Conservation (phyloP, 108 stramenopile genomes). For the Skeletonema marinoi region DNA sequence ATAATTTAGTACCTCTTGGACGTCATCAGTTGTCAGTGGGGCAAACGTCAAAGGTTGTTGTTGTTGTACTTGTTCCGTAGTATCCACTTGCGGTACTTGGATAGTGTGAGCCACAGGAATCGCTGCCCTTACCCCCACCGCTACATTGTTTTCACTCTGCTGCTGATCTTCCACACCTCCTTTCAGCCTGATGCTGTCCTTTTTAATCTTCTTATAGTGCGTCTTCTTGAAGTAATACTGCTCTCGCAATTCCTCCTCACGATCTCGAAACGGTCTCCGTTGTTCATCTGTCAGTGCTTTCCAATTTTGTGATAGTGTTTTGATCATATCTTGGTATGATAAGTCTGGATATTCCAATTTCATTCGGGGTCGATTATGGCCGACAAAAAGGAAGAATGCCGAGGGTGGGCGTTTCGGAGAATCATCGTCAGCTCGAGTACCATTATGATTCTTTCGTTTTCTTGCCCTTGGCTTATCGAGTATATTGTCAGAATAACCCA, state of each 20-base stretch:
- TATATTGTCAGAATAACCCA: not conserved
- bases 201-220: constrained; percentile 13
- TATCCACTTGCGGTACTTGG: not conserved
- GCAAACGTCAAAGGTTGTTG: not conserved
- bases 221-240: constrained; percentile 25
- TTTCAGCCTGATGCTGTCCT: not conserved
- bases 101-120: not conserved
- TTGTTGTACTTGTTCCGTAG: not conserved
- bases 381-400: constrained; percentile 55
- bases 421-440: constrained; percentile 27
- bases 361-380: constrained; percentile 27
- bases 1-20: not conserved
- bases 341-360: constrained; percentile 49
- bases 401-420: constrained; percentile 64
- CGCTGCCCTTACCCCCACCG: not conserved
- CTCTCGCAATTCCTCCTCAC: constrained; percentile 22
- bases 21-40: not conserved
- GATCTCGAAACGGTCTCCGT: constrained; percentile 41
- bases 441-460: not conserved
- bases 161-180: not conserved
- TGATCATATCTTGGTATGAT: constrained; percentile 58
- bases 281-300: constrained; percentile 45
- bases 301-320: constrained; percentile 51
- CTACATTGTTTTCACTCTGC: not conserved
- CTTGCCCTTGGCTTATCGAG: not conserved